Base-by-base conservation (phyloP, 805 yeast species). In the Dipodascus geniculatus region DNA sequence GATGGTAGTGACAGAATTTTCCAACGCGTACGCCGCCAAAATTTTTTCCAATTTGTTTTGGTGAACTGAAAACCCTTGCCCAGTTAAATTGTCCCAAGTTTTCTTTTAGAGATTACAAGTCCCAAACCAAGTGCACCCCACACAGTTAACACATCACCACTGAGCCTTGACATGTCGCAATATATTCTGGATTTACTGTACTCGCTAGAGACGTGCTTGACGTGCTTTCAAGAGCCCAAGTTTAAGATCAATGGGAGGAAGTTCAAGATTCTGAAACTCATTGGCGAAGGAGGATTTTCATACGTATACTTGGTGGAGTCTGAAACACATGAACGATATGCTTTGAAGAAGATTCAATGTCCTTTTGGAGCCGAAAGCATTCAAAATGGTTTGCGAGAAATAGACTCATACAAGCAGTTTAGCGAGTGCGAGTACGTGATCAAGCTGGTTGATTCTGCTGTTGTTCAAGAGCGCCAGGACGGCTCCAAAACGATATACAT, bases 251-350 rank as follows among this genome's bases (percentile, higher is more conserved):
- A 85, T 65, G 78, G 79, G 53, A 74, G 78, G 38, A 71, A 72
- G 50, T 86, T 83, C 70, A 74, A 72, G 60, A 83, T 90, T 17
- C 69, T 81, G 53, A 76, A 80, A 55, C 74, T 90, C n/a, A 71
- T 90, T 3, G 96, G 96, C 8, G 97, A 89, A 70, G 95, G 96
- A 1, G 95, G 93, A 14, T 85, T 85, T 64, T 83, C 95, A 0
- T 88, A 85, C 60, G 96, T 87, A 6, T 90, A 90, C 63, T 71
- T 88, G 22, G 95, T 89, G 2, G 74, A 80, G 58, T 42, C 53
- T 19, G 35, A 47, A 22, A 63, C 64, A 48, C 76, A 76, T 38
- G 60, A 70, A 48, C 65, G 67, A 47, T 86, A 80, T 63, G 96
- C 96, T 2, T 70, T 90, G 63, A 90, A 90, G 71, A 85, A 86